Conservation (phyloP, 495 filamentous ascomycete genomes). For the Apodospora peruviana region DNA sequence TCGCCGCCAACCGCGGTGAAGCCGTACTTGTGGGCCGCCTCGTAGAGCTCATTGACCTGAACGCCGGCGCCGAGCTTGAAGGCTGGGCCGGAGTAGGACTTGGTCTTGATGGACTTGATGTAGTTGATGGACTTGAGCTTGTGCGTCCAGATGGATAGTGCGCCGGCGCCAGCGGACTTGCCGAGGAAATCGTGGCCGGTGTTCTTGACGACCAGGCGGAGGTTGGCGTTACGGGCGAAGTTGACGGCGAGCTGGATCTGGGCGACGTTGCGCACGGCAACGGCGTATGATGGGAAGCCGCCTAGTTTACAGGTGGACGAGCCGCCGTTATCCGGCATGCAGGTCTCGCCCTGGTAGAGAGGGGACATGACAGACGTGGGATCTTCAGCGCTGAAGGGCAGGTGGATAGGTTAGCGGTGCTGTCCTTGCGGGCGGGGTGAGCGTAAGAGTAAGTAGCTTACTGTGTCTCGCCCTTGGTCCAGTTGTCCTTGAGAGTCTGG, state of each 20-base stretch:
- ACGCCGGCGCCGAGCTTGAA: constrained; percentile 56
- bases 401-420: neutral
- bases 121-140: constrained; percentile 31
- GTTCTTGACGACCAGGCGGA: constrained; percentile 60
- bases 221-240: constrained; percentile 52
- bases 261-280: constrained; percentile 51
- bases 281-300: constrained; percentile 53
- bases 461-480: constrained; percentile 20
- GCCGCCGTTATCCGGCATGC: constrained; percentile 39
- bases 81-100: constrained; percentile 42
- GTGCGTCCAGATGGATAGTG: constrained; percentile 60
- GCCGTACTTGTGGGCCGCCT: constrained; percentile 37
- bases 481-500: constrained; percentile 23
- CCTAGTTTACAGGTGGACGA: constrained; percentile 52
- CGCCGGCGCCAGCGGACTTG: constrained; percentile 43
- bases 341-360: constrained; percentile 39
- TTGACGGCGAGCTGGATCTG: constrained; percentile 57
- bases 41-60: constrained; percentile 46
- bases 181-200: constrained; percentile 60
- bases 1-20: constrained; percentile 48
- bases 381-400: constrained; percentile 25
- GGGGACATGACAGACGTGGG: constrained; percentile 48
- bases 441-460: neutral
- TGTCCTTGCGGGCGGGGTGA: no score
- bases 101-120: constrained; percentile 8